phyloP scores from a whole-genome alignment of 2,329 filamentous ascomycete genomes.

The Meredithiella fracta region DNA sequence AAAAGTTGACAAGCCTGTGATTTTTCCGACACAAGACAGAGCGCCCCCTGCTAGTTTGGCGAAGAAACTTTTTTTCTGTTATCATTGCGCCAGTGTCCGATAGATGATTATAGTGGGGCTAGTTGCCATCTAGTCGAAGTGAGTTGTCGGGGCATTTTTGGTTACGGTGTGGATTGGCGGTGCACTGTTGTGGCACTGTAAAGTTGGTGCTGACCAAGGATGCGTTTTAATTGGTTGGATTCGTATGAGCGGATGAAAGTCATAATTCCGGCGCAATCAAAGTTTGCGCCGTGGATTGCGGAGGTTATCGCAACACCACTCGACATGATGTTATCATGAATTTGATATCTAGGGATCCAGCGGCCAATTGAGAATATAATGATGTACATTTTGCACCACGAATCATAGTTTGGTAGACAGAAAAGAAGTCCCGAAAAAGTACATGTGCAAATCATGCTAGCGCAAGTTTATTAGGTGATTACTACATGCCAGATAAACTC shows the following conservation, averaged over 20 bases:
- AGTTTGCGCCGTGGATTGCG: not conserved
- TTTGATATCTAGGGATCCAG: not conserved
- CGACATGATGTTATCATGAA: not conserved
- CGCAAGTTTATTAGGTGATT: conserved; percentile 10
- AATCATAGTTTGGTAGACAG: not conserved
- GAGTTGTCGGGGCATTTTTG: conserved; percentile 3
- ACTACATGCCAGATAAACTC: conserved; percentile 9
- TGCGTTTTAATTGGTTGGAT: conserved; percentile 1
- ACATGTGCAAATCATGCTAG: conserved; percentile 7
- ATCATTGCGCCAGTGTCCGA: conserved; percentile 14
- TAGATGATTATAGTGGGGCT: conserved; percentile 14
- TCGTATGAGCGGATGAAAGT: too few relatives aligned
- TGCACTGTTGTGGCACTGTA: conserved; percentile 1
- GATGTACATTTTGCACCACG: not conserved
- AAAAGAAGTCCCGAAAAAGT: not conserved
- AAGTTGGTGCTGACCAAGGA: conserved; percentile 4
- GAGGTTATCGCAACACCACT: not conserved
- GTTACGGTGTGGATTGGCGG: not conserved
- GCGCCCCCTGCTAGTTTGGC: not conserved
- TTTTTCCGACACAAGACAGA: not conserved
- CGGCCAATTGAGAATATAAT: not conserved
- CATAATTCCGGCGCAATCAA: not conserved
- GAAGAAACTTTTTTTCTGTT: conserved; percentile 14
- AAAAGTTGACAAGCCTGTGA: not conserved
- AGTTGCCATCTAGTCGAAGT: conserved; percentile 8